Evolutionary conservation across 2,329 filamentous ascomycete genomes (phyloP), one percentile per base, ranked within the genome.

Genomic region (Aspergillus clavatus): DNA sequence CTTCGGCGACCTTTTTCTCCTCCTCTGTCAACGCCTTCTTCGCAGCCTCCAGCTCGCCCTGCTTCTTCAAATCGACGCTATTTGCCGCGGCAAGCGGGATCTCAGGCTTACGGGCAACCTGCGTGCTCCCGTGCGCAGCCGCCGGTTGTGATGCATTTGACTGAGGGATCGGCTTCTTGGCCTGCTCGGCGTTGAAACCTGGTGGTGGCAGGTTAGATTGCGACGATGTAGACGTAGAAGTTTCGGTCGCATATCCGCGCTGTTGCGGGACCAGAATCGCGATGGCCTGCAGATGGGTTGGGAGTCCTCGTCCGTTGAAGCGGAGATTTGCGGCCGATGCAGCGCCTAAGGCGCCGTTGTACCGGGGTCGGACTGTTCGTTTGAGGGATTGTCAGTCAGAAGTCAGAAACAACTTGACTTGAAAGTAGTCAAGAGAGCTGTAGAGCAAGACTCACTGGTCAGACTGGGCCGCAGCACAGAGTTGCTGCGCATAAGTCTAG

Each of bases 101-200:
- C 19, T 66, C 59, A 39, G 61, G 61, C 16, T 56, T 57, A 10
- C 70, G 63, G 6, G 69, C 72, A 3, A 72, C 65, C 37, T 68
- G 60, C 23, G 53, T 54, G 23, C 35, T 50, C 21, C 67, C 64
- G 33, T 66, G 66, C 53, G 68, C 65, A 45, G 51, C 45, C 3
- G 53, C 45, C 49, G 59, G 50, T 42, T 67, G 61, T 21, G 58
- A 50, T 14, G 55, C 45, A 39, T 62, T 55, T 44, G 84, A 80
- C 60, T 81, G 80, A 2, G 82, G 71, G 38, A 93, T 73, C 10
- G 89, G 87, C 65, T 89, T 91, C 79, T 89, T 91, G 56, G 90
- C 90, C 72, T 89, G 78, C 61, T 91, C 84, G n/a, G 87, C 76
- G 64, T 93, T 90, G 75, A 95, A 96, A 22, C 90, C 90, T 11